Conservation (phyloP, 768 basidiomycete genomes). For the Tylopilus rubrobrunneus region DNA sequence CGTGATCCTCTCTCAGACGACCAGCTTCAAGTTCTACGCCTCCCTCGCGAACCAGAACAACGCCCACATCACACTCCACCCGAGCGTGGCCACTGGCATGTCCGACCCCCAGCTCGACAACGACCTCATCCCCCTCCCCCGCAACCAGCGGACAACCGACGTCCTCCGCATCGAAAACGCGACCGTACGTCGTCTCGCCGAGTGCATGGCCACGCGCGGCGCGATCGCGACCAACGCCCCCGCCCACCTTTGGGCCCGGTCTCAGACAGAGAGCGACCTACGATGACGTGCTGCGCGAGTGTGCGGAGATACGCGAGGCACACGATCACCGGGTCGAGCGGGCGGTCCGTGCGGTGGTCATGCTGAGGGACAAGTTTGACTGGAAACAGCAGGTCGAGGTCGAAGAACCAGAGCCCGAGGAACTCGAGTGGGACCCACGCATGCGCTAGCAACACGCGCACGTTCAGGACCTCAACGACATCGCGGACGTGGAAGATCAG, state of each 20-base stretch:
- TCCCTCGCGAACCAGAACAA: conserved; percentile 48
- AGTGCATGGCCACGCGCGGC: conserved; percentile 61
- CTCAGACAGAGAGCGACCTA: conserved; percentile 31
- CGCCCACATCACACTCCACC: conserved; percentile 69
- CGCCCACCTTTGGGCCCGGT: conserved; percentile 21
- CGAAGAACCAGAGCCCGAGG: conserved; percentile 70
- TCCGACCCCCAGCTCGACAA: no score
- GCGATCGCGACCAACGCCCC: conserved; percentile 37
- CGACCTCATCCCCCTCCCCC: no score
- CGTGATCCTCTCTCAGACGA: conserved; percentile 76
- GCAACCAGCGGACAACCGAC: no score
- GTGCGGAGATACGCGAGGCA: conserved; percentile 58
- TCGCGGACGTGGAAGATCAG: conserved; percentile 30
- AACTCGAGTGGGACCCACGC: conserved; percentile 67
- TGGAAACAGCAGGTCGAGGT: conserved; percentile 81
- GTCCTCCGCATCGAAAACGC: conserved; percentile 70
- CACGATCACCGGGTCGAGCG: conserved; percentile 77
- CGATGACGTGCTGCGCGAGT: conserved; percentile 64
- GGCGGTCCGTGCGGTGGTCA: conserved; percentile 72
- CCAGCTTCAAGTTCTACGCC: conserved; percentile 69
- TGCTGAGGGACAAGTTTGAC: conserved; percentile 77
- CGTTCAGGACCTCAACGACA: conserved; percentile 16
- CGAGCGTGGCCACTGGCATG: no score
- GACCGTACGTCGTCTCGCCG: conserved; percentile 64
- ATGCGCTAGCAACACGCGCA: conserved; percentile 25